These are phyloP conservation scores for Eucalyptus albens DNA, from an alignment of 345 rosid genomes.

Conservation along the genomic window DNA sequence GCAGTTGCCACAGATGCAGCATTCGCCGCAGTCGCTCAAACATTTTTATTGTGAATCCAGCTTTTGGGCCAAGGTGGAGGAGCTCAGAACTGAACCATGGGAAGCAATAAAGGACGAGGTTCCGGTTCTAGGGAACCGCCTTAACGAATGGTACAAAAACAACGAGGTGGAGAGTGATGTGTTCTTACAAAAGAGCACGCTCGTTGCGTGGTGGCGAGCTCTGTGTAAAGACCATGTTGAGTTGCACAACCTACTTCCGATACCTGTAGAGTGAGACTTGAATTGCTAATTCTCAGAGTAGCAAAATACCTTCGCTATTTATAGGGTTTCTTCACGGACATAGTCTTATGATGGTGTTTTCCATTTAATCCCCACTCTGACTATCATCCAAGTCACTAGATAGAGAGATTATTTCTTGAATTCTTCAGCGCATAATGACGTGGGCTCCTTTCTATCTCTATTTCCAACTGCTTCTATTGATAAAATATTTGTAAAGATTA, in stretches of 20 bases:
- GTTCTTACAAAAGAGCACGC: not conserved
- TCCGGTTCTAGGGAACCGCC: not conserved
- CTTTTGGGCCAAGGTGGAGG: slow-evolving; percentile 81
- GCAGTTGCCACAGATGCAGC: not conserved
- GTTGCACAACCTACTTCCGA: not conserved
- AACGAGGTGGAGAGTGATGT: not conserved
- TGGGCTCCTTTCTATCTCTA: not conserved
- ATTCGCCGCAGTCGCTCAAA: not conserved
- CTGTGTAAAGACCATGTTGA: not conserved
- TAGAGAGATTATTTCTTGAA: not conserved
- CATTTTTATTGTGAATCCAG: slow-evolving; percentile 18
- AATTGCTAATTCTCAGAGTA: not conserved
- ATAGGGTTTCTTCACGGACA: too few relatives aligned
- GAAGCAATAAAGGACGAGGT: not conserved
- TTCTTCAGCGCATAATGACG: not conserved
- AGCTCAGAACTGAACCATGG: slow-evolving; percentile 7
- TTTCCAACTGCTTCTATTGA: not conserved
- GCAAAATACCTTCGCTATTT: too few relatives aligned
- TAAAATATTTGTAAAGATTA: not conserved
- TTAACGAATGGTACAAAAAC: not conserved
- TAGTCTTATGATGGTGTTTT: not conserved
- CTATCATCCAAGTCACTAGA: not conserved
- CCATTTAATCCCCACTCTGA: not conserved
- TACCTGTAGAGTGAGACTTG: not conserved
- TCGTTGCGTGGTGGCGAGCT: not conserved